Evolutionary conservation across 257 asterid genomes (phyloP).

Genomic region (Penstemon davidsonii): DNA sequence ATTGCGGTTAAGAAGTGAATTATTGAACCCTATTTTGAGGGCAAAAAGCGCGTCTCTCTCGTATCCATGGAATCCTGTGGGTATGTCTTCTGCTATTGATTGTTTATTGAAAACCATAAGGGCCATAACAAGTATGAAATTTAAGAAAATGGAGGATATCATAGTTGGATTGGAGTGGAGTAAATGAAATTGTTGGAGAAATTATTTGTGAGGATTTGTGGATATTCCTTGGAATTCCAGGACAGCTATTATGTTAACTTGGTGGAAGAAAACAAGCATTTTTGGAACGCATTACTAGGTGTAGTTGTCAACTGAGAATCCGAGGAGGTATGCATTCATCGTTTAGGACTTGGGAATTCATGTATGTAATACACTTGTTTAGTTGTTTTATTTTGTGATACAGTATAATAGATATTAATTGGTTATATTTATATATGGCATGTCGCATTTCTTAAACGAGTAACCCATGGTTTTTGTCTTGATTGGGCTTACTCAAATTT

Average conservation of each 20-base stretch:
- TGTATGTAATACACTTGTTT: too few relatives aligned
- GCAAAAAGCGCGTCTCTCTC: slow-evolving; percentile 60
- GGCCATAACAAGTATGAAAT: slow-evolving; percentile 29
- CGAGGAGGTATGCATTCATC: slow-evolving; percentile 32
- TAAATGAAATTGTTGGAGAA: slow-evolving; percentile 11
- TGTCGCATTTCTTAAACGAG: too few relatives aligned
- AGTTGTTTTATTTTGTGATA: too few relatives aligned
- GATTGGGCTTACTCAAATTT: too few relatives aligned
- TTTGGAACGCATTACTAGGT: slow-evolving; percentile 8
- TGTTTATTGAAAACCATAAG: slow-evolving; percentile 27
- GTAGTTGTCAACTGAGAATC: slow-evolving; percentile 40
- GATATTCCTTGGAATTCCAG: slow-evolving; percentile 35
- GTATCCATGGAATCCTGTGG: slow-evolving; percentile 45
- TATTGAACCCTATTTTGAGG: slow-evolving; percentile 42
- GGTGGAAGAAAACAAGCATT: slow-evolving; percentile 49
- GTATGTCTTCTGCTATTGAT: slow-evolving; percentile 28
- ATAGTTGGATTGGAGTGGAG: slow-evolving; percentile 7
- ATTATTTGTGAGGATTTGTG: background rate
- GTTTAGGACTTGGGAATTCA: background rate
- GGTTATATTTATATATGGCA: too few relatives aligned
- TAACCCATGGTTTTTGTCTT: too few relatives aligned
- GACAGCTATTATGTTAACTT: slow-evolving; percentile 40
- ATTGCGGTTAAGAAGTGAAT: slow-evolving; percentile 37
- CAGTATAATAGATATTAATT: too few relatives aligned
- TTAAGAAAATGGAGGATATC: slow-evolving; percentile 33